Conservation (phyloP, 106 monocot species). For the Alisma plantagoaquatica region DNA sequence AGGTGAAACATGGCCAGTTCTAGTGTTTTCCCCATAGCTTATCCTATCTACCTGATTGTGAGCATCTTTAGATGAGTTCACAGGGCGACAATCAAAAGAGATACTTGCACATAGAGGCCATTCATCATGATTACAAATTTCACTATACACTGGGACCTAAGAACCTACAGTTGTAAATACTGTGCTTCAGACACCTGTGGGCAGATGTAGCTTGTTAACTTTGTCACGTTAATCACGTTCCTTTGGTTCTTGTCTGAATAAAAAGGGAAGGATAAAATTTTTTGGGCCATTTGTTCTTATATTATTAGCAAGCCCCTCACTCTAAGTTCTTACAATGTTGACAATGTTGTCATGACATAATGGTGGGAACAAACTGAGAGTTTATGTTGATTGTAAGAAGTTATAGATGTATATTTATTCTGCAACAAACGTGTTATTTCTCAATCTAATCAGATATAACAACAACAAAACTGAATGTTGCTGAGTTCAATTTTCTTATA, state of each 20-base stretch:
- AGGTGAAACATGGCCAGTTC: conserved; percentile 65
- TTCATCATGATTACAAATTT: conserved; percentile 61
- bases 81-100: conserved; percentile 70
- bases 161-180: conserved; percentile 76
- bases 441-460: too few relatives aligned
- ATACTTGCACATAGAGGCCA: conserved; percentile 90
- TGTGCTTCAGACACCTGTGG: conserved; percentile 77
- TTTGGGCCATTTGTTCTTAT: too few relatives aligned
- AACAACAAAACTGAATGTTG: too few relatives aligned
- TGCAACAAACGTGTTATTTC: too few relatives aligned
- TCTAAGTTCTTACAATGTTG: too few relatives aligned
- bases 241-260: background rate
- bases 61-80: conserved; percentile 84
- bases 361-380: too few relatives aligned
- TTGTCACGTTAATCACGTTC: too few relatives aligned
- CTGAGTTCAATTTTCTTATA: too few relatives aligned
- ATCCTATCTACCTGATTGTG: conserved; percentile 70
- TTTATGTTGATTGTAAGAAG: too few relatives aligned
- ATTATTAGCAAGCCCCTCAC: background rate
- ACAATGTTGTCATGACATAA: too few relatives aligned
- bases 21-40: conserved; percentile 76
- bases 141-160: conserved; percentile 79
- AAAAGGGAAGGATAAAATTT: background rate
- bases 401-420: too few relatives aligned
- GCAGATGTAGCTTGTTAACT: too few relatives aligned